Percentiles rank a stretch among this genome's conserved stretches.
Conservation (phyloP, 2,329 filamentous ascomycete genomes). For the Stagonosporopsis rhizophila region DNA sequence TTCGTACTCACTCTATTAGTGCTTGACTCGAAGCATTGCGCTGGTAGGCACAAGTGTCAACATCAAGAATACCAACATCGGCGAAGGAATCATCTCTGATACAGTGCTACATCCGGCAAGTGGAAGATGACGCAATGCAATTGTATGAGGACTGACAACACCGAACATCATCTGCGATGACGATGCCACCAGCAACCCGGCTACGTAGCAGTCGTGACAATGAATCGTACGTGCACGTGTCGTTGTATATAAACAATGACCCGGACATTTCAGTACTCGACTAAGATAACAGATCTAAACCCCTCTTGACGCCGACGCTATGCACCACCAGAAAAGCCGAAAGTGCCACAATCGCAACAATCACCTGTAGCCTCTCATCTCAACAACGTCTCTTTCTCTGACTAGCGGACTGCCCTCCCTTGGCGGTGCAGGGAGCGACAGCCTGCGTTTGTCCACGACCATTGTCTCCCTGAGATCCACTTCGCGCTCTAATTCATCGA, state of each 20-base stretch:
- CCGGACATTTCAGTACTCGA: not conserved
- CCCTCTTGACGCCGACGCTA: conserved; percentile 5
- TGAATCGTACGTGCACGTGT: conserved; percentile 1
- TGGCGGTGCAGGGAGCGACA: conserved; percentile 32
- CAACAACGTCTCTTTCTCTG: conserved; percentile 24
- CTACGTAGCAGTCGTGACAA: not conserved
- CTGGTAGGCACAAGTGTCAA: too few species aligned
- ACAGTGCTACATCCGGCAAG: too few species aligned
- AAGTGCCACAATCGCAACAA: not conserved
- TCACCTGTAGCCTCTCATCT: conserved; percentile 26
- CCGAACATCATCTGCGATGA: too few species aligned
- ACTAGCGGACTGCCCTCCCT: conserved; percentile 23
- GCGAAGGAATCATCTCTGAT: too few species aligned
- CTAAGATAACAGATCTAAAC: not conserved
- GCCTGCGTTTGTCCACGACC: conserved; percentile 27
- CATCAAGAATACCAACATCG: too few species aligned
- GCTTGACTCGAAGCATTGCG: too few species aligned
- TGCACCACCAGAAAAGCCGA: not conserved
- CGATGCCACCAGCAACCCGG: too few species aligned
- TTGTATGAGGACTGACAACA: too few species aligned
- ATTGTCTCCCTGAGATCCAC: conserved; percentile 40
- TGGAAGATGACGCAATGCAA: too few species aligned
- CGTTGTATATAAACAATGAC: not conserved
- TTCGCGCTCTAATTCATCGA: conserved; percentile 42
- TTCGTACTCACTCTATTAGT: too few species aligned